Evolutionary conservation across 345 rosid genomes (phyloP).

Genomic region (Linum trigynum): DNA sequence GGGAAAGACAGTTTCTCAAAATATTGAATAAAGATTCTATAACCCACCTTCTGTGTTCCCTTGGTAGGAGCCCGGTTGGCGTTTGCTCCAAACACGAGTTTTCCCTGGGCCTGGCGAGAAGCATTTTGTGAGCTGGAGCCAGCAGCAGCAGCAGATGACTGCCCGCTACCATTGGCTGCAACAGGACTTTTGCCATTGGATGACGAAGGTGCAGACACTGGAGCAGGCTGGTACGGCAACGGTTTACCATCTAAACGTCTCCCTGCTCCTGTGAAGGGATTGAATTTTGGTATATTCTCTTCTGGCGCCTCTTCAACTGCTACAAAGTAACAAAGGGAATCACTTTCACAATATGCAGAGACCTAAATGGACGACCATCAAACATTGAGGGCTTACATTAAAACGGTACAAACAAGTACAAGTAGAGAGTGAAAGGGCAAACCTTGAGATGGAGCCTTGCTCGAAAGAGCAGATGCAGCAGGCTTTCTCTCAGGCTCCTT

Average conservation of each 20-base stretch:
- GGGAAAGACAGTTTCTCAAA: background rate
- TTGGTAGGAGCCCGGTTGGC: slow-evolving; percentile 35
- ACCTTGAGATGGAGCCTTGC: slow-evolving; percentile 65
- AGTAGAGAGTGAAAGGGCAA: background rate
- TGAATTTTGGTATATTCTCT: slow-evolving; percentile 63
- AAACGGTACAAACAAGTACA: background rate
- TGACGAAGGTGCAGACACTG: slow-evolving; percentile 31
- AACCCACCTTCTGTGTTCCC: slow-evolving; percentile 40
- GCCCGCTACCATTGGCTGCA: slow-evolving; percentile 35
- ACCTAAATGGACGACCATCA: too few species aligned
- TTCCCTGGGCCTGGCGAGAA: slow-evolving; percentile 66
- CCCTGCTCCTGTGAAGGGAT: slow-evolving; percentile 67
- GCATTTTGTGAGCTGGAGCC: slow-evolving; percentile 42
- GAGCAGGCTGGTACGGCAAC: slow-evolving; percentile 34
- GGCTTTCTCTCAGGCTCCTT: slow-evolving; percentile 80
- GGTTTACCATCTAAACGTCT: slow-evolving; percentile 92
- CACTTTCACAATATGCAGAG: too few species aligned
- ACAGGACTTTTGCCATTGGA: slow-evolving; percentile 48
- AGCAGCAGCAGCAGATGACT: slow-evolving; percentile 22
- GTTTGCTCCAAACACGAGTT: slow-evolving; percentile 80
- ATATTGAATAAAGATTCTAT: too few species aligned
- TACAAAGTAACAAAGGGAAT: background rate
- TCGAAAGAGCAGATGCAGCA: slow-evolving; percentile 27
- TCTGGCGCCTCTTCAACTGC: slow-evolving; percentile 58
- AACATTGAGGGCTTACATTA: too few species aligned